Percentiles rank a stretch among this genome's conserved stretches.
Evolutionary conservation across 768 basidiomycete species (phyloP).

Genomic region (Antrodiella citrinella): DNA sequence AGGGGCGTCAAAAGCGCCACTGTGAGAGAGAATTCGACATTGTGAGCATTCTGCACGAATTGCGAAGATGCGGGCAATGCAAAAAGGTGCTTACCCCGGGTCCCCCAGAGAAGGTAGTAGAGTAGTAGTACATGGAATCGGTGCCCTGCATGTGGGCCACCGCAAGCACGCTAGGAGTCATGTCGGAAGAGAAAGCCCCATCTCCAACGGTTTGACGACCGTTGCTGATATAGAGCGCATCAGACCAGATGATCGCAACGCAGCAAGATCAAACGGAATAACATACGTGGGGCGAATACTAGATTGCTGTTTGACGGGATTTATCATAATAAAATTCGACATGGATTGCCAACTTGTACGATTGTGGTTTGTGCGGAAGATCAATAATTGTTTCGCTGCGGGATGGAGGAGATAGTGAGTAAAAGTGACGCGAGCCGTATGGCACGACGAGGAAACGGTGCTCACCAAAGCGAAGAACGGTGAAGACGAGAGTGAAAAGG

Average conservation of each 20-base stretch:
- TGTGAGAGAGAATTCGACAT: slow-evolving; percentile 20
- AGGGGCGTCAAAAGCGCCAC: slow-evolving; percentile 96
- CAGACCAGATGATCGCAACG: too few relatives aligned
- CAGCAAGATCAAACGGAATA: too few relatives aligned
- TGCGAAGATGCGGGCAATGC: background rate
- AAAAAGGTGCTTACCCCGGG: slow-evolving; percentile 49
- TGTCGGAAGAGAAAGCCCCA: slow-evolving; percentile 80
- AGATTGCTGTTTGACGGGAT: slow-evolving; percentile 71
- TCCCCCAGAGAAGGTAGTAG: slow-evolving; percentile 91
- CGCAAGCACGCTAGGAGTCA: slow-evolving; percentile 72
- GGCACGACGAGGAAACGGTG: background rate
- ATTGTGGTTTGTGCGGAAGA: background rate
- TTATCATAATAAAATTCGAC: slow-evolving; percentile 68
- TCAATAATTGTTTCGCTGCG: background rate
- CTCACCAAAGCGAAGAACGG: background rate
- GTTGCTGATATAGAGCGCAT: too few relatives aligned
- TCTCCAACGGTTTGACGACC: slow-evolving; percentile 94
- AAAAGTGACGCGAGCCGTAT: background rate
- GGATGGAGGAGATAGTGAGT: background rate
- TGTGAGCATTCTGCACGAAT: background rate
- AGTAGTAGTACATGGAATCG: slow-evolving; percentile 83
- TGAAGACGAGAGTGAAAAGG: background rate
- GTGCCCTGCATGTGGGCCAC: slow-evolving; percentile 80
- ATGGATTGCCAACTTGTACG: slow-evolving; percentile 80
- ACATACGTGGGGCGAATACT: slow-evolving; percentile 92